Conservation (phyloP, 306 rosid species). For the Cicer judaicum region DNA sequence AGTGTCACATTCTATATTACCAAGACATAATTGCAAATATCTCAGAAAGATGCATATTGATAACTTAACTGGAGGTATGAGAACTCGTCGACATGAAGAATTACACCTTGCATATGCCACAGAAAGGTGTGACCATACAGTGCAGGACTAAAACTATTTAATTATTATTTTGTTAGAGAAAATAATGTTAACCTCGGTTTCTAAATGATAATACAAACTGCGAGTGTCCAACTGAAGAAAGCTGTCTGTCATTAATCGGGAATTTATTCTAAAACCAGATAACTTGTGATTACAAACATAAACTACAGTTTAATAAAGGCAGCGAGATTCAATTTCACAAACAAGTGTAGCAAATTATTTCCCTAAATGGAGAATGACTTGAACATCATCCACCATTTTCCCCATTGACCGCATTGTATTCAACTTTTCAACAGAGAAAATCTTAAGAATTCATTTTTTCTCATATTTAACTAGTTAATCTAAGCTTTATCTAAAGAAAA, state of each 20-base stretch:
- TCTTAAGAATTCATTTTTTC: conserved; percentile 15
- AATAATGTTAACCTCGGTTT: conserved; percentile 4
- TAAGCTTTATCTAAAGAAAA: background rate
- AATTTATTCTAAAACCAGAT: conserved; percentile 22
- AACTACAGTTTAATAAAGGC: background rate
- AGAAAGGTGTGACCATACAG: background rate
- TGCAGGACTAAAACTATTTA: background rate
- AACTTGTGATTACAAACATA: conserved; percentile 13
- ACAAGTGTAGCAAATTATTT: conserved; percentile 24
- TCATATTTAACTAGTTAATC: conserved; percentile 9
- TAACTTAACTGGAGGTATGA: conserved; percentile 14
- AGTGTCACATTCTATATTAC: conserved; percentile 29
- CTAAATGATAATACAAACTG: conserved; percentile 25
- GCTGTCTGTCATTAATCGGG: conserved; percentile 22
- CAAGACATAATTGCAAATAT: conserved; percentile 9
- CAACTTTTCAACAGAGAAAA: conserved; percentile 15
- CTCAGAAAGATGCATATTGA: conserved; percentile 25
- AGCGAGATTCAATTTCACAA: conserved; percentile 12
- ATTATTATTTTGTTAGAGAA: background rate
- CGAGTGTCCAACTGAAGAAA: conserved; percentile 36
- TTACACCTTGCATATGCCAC: background rate
- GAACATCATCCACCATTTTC: conserved; percentile 32
- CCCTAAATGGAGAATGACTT: conserved; percentile 1
- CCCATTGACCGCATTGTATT: conserved; percentile 17
- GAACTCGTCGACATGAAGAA: conserved; percentile 29